Conservation (phyloP, 2,329 filamentous ascomycete genomes). For the Lomentospora prolificans region DNA sequence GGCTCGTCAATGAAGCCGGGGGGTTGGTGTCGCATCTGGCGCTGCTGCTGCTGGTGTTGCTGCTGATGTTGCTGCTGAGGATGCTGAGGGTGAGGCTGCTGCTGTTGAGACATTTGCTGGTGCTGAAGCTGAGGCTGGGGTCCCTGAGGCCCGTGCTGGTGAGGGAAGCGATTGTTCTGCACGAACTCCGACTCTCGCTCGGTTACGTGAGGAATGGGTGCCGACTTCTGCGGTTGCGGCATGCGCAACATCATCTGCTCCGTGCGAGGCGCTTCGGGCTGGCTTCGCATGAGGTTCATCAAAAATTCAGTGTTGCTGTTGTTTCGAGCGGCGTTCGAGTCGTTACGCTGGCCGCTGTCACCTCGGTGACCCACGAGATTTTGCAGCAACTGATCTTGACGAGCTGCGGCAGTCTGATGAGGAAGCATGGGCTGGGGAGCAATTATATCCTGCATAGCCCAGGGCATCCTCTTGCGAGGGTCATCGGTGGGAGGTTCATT, state of each 20-base stretch:
- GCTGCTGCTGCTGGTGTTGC: constrained; percentile 13
- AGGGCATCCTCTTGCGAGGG: constrained; percentile 4
- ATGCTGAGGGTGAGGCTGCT: constrained; percentile 15
- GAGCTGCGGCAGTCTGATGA: constrained; percentile 34
- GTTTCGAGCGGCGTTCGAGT: constrained; percentile 32
- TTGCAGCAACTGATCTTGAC: constrained; percentile 51
- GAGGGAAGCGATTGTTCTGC: constrained; percentile 19
- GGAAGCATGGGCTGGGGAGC: constrained; percentile 37
- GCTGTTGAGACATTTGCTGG: constrained; percentile 18
- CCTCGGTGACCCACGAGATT: constrained; percentile 48
- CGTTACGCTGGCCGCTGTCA: constrained; percentile 36
- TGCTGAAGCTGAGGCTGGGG: constrained; percentile 23
- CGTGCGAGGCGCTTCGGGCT: constrained; percentile 37
- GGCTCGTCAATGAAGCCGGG: constrained; percentile 44
- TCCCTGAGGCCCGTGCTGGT: constrained; percentile 17
- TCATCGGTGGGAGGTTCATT: constrained; percentile 13
- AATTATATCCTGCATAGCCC: constrained; percentile 39
- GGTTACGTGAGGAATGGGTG: constrained; percentile 33
- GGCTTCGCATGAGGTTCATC: constrained; percentile 65
- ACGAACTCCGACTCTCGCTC: constrained; percentile 40
- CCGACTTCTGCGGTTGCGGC: constrained; percentile 41
- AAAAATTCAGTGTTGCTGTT: constrained; percentile 73
- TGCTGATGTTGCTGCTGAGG: constrained; percentile 2
- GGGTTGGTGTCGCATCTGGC: constrained; percentile 34
- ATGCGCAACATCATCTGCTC: constrained; percentile 39